phyloP scores from a whole-genome alignment of 768 basidiomycete species.

The Chlorophyllum brunneum region DNA sequence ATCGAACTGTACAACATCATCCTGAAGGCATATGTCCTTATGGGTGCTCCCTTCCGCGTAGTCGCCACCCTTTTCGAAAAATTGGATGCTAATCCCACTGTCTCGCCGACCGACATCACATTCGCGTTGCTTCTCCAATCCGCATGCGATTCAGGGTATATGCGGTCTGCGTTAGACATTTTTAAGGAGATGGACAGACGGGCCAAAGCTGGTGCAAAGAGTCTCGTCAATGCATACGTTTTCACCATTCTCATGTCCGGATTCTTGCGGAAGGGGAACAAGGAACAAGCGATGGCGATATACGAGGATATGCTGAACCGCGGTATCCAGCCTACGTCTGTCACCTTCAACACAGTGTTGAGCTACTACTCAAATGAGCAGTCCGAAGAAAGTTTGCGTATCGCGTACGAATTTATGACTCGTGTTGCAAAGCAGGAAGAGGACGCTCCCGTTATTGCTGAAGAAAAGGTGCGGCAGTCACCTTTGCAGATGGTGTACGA shows the following conservation, averaged over 20 bases:
- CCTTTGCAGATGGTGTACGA: constrained; percentile 40
- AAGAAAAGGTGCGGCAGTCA: constrained; percentile 35
- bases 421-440: constrained; percentile 27
- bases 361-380: constrained; percentile 50
- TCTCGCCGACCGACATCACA: constrained; percentile 58
- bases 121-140: constrained; percentile 78
- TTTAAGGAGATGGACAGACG: constrained; percentile 63
- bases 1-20: constrained; percentile 74
- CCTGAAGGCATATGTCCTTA: constrained; percentile 77
- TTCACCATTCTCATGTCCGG: constrained; percentile 76
- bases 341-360: constrained; percentile 70
- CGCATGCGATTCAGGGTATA: constrained; percentile 67
- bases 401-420: constrained; percentile 66
- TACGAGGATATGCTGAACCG: constrained; percentile 69
- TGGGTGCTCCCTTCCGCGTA: constrained; percentile 70
- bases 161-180: constrained; percentile 63
- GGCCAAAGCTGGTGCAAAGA: constrained; percentile 30
- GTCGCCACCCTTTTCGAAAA: constrained; percentile 61
- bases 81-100: constrained; percentile 38
- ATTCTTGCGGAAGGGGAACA: constrained; percentile 55
- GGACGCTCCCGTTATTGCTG: constrained; percentile 27
- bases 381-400: constrained; percentile 41
- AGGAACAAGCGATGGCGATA: constrained; percentile 52
- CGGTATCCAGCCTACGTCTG: constrained; percentile 61
- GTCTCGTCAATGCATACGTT: constrained; percentile 51